Conservation (phyloP, 106 monocot species). For the Gastrodia elata region DNA sequence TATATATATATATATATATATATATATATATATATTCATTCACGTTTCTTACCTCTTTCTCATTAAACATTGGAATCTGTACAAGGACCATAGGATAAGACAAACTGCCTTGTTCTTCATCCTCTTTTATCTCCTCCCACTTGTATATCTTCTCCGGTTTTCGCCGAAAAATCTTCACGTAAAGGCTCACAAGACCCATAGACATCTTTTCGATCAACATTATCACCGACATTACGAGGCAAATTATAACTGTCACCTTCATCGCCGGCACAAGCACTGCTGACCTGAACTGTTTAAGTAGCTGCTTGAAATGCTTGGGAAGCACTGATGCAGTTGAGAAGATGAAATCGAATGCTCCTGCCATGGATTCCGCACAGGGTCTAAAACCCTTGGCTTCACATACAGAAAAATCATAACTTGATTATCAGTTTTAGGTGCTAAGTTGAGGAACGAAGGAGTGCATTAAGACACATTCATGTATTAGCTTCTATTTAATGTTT, state of each 20-base stretch:
- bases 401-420: neutral
- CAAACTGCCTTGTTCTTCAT: conserved; percentile 25
- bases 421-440: too few relatives aligned
- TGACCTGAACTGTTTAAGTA: conserved; percentile 8
- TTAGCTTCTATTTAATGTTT: neutral
- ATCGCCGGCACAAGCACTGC: conserved; percentile 15
- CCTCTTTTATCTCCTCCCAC: conserved; percentile 32
- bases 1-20: too few relatives aligned
- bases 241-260: conserved; percentile 5
- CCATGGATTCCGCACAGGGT: conserved; percentile 1
- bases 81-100: conserved; percentile 27
- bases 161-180: conserved; percentile 26
- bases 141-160: conserved; percentile 38
- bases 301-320: neutral
- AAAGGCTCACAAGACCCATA: conserved; percentile 23
- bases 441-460: neutral
- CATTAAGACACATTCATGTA: neutral
- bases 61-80: conserved; percentile 23
- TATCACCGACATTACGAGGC: conserved; percentile 18
- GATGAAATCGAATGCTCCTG: conserved; percentile 3
- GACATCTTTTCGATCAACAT: conserved; percentile 18
- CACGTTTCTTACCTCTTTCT: conserved; percentile 13
- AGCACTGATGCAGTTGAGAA: neutral
- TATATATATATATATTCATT: neutral
- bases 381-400: neutral